These are phyloP conservation scores for Cladosporium halotolerans DNA, from an alignment of 2,329 filamentous ascomycete genomes.

Conservation along the genomic window DNA sequence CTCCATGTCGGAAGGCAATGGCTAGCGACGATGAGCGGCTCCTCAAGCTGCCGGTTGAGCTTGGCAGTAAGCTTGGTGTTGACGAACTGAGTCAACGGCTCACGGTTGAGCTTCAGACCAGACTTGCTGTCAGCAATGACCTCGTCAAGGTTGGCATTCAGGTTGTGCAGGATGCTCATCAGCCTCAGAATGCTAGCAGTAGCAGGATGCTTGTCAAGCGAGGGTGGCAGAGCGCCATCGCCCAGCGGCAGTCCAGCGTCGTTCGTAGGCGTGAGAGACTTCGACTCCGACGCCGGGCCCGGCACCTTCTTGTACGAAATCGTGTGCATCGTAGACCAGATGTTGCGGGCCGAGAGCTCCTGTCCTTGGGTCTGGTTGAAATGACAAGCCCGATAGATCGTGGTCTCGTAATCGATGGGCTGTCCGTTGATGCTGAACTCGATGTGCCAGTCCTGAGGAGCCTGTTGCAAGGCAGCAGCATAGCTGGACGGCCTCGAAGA, in stretches of 20 bases:
- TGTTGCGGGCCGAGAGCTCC: slow-evolving; percentile 60
- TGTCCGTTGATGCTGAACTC: slow-evolving; percentile 86
- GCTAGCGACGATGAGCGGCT: slow-evolving; percentile 93
- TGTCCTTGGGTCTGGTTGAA: slow-evolving; percentile 56
- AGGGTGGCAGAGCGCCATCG: slow-evolving; percentile 62
- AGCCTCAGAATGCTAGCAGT: slow-evolving; percentile 83
- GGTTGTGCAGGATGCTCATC: slow-evolving; percentile 81
- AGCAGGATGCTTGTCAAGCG: slow-evolving; percentile 73
- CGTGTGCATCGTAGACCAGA: slow-evolving; percentile 86
- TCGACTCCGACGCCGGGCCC: slow-evolving; percentile 70
- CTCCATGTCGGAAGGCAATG: slow-evolving; percentile 95
- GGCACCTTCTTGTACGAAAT: slow-evolving; percentile 85
- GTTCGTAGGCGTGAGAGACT: slow-evolving; percentile 45
- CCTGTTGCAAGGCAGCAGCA: slow-evolving; percentile 71
- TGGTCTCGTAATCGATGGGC: slow-evolving; percentile 82
- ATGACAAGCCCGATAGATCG: slow-evolving; percentile 91
- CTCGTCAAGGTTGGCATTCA: slow-evolving; percentile 91
- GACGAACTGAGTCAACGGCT: slow-evolving; percentile 89
- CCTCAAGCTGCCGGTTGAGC: slow-evolving; percentile 91
- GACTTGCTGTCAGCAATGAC: slow-evolving; percentile 74
- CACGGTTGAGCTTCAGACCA: slow-evolving; percentile 63
- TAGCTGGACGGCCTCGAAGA: slow-evolving; percentile 66
- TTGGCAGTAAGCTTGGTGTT: slow-evolving; percentile 98
- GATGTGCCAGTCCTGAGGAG: slow-evolving; percentile 92
- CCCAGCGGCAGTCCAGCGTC: slow-evolving; percentile 46